phyloP scores from a whole-genome alignment of 2,329 filamentous ascomycete genomes.

The Nemania diffusa region DNA sequence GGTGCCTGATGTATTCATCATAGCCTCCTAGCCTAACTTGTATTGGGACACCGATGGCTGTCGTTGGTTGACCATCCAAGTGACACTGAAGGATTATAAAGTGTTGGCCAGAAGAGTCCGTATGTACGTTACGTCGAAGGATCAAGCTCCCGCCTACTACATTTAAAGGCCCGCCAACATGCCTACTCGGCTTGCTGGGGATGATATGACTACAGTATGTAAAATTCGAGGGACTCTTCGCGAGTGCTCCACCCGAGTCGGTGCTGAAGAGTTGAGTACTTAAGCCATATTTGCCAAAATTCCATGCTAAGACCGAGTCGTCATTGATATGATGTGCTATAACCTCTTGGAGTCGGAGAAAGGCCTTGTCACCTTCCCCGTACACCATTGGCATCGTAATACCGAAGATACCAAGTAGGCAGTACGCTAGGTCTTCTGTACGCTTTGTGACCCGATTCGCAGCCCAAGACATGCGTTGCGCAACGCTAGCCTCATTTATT shows the following conservation, averaged over 20 bases:
- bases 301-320: constrained; percentile 25
- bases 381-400: constrained; percentile 29
- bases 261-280: background rate
- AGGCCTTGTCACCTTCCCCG: constrained; percentile 22
- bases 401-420: constrained; percentile 18
- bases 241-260: background rate
- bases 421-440: constrained; percentile 26
- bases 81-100: constrained; percentile 23
- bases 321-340: constrained; percentile 11
- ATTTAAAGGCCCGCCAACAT: background rate
- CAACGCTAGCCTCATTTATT: constrained; percentile 14
- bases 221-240: background rate
- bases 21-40: background rate
- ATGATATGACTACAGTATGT: background rate
- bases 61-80: background rate
- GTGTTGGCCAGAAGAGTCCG: background rate
- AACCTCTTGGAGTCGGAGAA: constrained; percentile 20
- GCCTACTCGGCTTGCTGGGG: background rate
- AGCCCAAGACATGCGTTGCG: constrained; percentile 31
- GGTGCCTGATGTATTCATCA: constrained; percentile 2
- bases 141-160: background rate
- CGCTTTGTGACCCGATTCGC: constrained; percentile 6
- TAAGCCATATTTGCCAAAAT: background rate
- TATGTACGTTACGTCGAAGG: background rate
- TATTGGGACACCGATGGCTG: constrained; percentile 6